These are phyloP conservation scores for Melastoma candidum DNA, from an alignment of 441 rosid species.

Conservation along the genomic window DNA sequence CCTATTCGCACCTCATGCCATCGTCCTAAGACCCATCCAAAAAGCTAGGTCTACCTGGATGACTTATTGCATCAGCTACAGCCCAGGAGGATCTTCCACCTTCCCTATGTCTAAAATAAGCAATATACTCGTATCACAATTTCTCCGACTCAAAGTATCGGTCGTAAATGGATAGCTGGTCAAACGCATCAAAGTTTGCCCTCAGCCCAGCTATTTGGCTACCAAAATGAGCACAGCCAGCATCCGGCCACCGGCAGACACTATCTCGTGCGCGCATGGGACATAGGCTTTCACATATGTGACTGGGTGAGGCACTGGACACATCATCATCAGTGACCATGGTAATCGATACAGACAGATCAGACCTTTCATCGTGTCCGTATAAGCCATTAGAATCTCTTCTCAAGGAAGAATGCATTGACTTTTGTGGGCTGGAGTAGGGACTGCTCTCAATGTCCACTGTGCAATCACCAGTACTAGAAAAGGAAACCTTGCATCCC, in stretches of 20 bases:
- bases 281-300: conserved; percentile 66
- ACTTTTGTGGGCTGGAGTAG: conserved; percentile 17
- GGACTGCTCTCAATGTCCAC: conserved; percentile 43
- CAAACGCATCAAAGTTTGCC: conserved; percentile 89
- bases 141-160: conserved; percentile 54
- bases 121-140: not conserved
- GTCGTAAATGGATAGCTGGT: conserved; percentile 65
- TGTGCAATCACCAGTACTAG: conserved; percentile 46
- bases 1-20: no score
- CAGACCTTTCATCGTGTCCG: conserved; percentile 39
- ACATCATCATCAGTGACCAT: conserved; percentile 40
- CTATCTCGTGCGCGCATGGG: conserved; percentile 69
- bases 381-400: conserved; percentile 22
- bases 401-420: conserved; percentile 22
- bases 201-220: conserved; percentile 81
- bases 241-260: conserved; percentile 88
- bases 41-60: no score
- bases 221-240: conserved; percentile 77
- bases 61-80: no score
- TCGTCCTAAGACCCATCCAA: no score
- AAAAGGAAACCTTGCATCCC: conserved; percentile 80
- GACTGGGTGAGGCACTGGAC: conserved; percentile 27
- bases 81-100: no score
- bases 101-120: no score
- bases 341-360: conserved; percentile 69